Evolutionary conservation across 192 early-diverging fungal species (phyloP), one percentile per base, ranked within the genome.

Genomic region (Coemansia sp.): DNA sequence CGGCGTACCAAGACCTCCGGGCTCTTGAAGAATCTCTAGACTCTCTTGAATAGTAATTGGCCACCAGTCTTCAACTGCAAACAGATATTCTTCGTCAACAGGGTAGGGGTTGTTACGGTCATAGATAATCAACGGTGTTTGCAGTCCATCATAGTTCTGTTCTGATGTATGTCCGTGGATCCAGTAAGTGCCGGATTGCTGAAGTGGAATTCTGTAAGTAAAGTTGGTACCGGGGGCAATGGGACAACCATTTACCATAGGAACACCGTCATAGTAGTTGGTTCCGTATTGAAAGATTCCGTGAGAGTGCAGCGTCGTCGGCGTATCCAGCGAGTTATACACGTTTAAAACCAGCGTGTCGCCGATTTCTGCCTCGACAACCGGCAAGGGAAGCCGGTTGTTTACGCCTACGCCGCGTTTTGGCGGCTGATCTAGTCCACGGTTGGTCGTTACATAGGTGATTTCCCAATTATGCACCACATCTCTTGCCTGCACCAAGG

Each of bases 181-280:
- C 90, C 90, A 94, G 74, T 82, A 92, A 11, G 89, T 92, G 30
- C 92, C 92, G 40, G 79, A 62, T 56, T 94, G 89, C 54, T 92
- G 86, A 23, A 85, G 66, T 10, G 68, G 58, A 57, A 86, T 81
- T 20, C 73, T 79, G 66, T 93, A 93, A 3, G 87, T 88, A 58
- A 87, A 87, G 50, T 56, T 77, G 30, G 59, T 51, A 1, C 83
- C 82, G 3, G 82, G 72, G 5, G 88, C 82, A 58, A 93, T 92
- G 3, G 79, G 71, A 62, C 91, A 90, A 56, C 90, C 81, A 15
- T 86, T 87, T 38, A 82, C 64, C 62, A 83, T 82, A 16, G 69
- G 53, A 0, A 82, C 76, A 11, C 91, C 90, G 65, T 92, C 92
- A 16, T 80, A 75, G 69, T 82, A 85, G 53, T 64, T 72, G 21